Evolutionary conservation across 805 yeast genomes (phyloP).

Genomic region (Candida parachauliodes): DNA sequence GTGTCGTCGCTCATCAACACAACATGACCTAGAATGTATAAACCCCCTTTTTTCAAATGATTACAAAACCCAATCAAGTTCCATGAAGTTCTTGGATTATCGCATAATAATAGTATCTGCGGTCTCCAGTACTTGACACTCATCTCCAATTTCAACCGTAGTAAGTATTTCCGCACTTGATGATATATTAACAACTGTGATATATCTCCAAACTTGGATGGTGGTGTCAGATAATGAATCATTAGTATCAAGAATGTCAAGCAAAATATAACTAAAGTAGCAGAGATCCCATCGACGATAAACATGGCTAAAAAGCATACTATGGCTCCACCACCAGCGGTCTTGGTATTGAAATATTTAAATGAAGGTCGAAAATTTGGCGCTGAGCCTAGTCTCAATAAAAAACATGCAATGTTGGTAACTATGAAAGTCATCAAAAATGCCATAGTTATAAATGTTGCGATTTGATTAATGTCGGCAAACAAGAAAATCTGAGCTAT

Average conservation of each 20-base stretch:
- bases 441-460: conserved; percentile 95
- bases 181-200: conserved; percentile 94
- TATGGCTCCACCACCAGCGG: conserved; percentile 75
- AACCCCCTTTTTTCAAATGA: conserved; percentile 91
- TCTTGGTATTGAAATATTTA: conserved; percentile 73
- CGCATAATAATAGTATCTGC: conserved; percentile 82
- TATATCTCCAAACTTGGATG: conserved; percentile 97
- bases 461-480: conserved; percentile 90
- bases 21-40: conserved; percentile 90
- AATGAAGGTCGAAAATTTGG: conserved; percentile 98
- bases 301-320: conserved; percentile 83
- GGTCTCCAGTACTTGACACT: conserved; percentile 99
- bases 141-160: conserved; percentile 75
- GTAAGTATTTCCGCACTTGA: conserved; percentile 87
- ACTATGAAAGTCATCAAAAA: conserved; percentile 94
- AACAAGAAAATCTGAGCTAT: conserved; percentile 81
- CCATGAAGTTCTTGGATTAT: conserved; percentile 91
- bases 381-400: conserved; percentile 84
- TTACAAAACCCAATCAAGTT: conserved; percentile 89
- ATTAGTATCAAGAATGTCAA: conserved; percentile 64
- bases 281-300: conserved; percentile 88
- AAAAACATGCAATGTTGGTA: conserved; percentile 88
- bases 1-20: conserved; percentile 52
- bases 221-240: conserved; percentile 90
- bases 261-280: conserved; percentile 67